These are phyloP conservation scores for Lipomyces yamadae DNA, from an alignment of 805 yeast species.

Conservation along the genomic window DNA sequence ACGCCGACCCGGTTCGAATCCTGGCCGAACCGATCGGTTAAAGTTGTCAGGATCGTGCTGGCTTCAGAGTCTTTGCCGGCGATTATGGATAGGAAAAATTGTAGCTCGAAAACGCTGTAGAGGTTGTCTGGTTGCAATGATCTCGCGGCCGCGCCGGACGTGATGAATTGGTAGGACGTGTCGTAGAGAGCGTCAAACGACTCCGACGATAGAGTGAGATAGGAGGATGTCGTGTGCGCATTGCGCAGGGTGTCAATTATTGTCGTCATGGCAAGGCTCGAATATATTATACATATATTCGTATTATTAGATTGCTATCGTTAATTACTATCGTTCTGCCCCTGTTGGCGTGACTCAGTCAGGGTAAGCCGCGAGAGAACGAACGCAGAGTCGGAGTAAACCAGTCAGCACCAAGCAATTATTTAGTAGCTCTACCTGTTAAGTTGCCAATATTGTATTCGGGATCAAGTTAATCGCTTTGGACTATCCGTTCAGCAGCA, in stretches of 20 bases:
- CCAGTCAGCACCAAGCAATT: no score
- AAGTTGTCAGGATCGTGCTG: constrained; percentile 61
- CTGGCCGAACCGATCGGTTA: constrained; percentile 68
- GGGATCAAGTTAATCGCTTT: no score
- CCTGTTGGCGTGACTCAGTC: no score
- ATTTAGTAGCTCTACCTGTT: no score
- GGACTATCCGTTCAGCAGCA: no score
- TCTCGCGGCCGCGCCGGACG: constrained; percentile 41
- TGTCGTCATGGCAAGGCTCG: constrained; percentile 16
- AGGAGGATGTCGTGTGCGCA: constrained; percentile 26
- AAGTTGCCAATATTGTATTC: no score
- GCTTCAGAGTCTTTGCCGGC: constrained; percentile 76
- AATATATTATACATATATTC: neutral
- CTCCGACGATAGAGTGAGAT: constrained; percentile 16
- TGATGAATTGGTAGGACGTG: constrained; percentile 19
- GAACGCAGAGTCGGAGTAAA: no score
- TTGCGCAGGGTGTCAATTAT: constrained; percentile 23
- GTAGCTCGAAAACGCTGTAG: constrained; percentile 68
- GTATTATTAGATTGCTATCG: no score
- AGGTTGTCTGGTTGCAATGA: constrained; percentile 50
- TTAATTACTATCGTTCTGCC: no score
- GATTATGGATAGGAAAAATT: constrained; percentile 66
- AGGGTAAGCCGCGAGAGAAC: no score
- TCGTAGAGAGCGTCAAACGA: constrained; percentile 19
- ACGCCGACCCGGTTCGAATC: constrained; percentile 61